Evolutionary conservation across 1,284 basidiomycete genomes (phyloP).

Genomic region (Cryptococcus wingfieldii): DNA sequence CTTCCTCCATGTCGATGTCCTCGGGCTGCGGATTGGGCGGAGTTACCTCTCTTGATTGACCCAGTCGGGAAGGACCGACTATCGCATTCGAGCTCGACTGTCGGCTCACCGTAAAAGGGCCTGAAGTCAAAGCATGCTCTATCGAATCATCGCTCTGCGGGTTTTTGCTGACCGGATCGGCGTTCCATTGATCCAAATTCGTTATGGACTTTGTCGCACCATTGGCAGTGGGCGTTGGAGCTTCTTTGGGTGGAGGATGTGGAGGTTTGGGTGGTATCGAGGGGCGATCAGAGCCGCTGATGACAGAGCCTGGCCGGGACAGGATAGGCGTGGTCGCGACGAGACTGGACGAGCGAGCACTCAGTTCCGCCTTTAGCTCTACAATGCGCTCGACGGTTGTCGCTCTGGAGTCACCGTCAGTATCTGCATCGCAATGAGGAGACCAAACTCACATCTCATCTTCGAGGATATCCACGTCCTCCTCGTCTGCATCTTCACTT

Average conservation of each 20-base stretch:
- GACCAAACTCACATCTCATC: conserved; percentile 8
- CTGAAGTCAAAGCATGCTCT: not conserved
- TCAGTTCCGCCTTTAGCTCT: conserved; percentile 34
- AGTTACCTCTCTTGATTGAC: too few relatives aligned
- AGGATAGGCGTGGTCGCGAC: too few relatives aligned
- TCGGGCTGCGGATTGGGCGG: too few relatives aligned
- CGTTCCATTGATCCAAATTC: conserved; percentile 7
- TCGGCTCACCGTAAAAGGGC: not conserved
- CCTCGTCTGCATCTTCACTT: not conserved
- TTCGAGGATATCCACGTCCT: conserved; percentile 8
- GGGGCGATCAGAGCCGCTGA: too few relatives aligned
- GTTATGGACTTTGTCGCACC: not conserved
- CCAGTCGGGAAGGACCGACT: too few relatives aligned
- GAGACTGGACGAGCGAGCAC: conserved; percentile 8
- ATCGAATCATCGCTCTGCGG: conserved; percentile 17
- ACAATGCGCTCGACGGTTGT: conserved; percentile 30
- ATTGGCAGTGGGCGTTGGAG: conserved; percentile 8
- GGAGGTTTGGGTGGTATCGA: not conserved
- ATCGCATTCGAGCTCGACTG: too few relatives aligned
- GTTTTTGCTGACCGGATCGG: conserved; percentile 1
- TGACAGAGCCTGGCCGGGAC: too few relatives aligned
- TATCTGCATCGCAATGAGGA: not conserved
- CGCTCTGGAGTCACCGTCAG: conserved; percentile 9
- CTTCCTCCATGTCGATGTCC: too few relatives aligned
- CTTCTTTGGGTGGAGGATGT: not conserved